Evolutionary conservation across 2,329 filamentous ascomycete genomes (phyloP), one percentile per base, ranked within the genome.

Genomic region (Sclerotinia borealis): DNA sequence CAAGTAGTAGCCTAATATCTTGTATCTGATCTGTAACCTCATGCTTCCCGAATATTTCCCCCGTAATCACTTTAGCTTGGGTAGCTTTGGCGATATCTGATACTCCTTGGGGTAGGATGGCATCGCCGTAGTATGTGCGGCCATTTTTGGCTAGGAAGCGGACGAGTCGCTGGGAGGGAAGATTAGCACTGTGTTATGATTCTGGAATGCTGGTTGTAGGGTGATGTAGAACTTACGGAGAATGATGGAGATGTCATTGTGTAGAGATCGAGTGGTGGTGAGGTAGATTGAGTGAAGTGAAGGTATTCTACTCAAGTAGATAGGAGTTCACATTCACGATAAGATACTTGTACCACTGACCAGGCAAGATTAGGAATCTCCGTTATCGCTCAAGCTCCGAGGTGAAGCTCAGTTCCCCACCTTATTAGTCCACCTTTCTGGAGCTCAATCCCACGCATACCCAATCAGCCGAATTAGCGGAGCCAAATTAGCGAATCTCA

Each of bases 61-160:
- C 88, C 22, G 78, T 77, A 67, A 91, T 84, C 54, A 91, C 78
- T 56, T 77, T 82, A 27, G 88, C 88, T 69, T 83, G 80, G 56
- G 78, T 83, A 1, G 83, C 81, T 76, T 85, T 81, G 65, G 83
- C 77, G 66, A 90, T 81, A 70, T 91, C 85, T 55, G 74, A 83
- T 45, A 81, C 77, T 25, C 85, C 86, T 0, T 75, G 60, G 4
- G 87, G 85, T 25, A 91, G 81, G 63, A 92, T 84, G 65, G 89
- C 88, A 76, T 92, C 88, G 69, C 89, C 90, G 68, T 91, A 90
- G 76, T 90, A 89, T 41, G 83, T 82, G 63, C 80, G 80, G 73
- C 88, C 88, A 71, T 92, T 86, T 69, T 82, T 85, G 70, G 88
- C 85, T 10, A 91, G 81, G 77, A 92, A 92, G 60, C 89, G 86